These are phyloP conservation scores for Hondaea fermentalgiana DNA, from an alignment of 108 stramenopile species.

Conservation along the genomic window DNA sequence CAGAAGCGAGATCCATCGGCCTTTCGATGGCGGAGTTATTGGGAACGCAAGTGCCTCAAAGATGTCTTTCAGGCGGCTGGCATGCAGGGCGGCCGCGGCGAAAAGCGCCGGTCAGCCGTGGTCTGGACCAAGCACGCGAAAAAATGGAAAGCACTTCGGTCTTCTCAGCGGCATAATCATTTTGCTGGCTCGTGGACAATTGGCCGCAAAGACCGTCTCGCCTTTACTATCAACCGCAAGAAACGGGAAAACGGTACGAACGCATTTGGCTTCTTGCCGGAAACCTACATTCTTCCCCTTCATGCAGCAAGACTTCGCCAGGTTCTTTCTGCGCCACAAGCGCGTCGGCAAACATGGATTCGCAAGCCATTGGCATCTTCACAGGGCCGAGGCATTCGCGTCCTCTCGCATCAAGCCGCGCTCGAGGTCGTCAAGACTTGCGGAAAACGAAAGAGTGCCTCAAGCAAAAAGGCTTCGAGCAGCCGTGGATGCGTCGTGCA, in stretches of 20 bases:
- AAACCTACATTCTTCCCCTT: conserved; percentile 44
- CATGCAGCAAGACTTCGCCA: conserved; percentile 19
- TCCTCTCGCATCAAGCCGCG: conserved; percentile 31
- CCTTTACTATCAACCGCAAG: neutral
- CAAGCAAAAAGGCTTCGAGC: neutral
- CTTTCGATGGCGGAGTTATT: neutral
- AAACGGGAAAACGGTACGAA: neutral
- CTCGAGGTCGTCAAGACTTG: neutral
- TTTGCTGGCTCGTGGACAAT: conserved; percentile 54
- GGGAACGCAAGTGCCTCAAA: conserved; percentile 14
- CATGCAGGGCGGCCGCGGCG: neutral
- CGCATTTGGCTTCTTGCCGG: conserved; percentile 33
- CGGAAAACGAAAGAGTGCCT: neutral
- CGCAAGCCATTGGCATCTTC: conserved; percentile 46
- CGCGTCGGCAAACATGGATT: conserved; percentile 27
- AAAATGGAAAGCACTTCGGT: conserved; percentile 20
- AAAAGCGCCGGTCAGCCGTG: neutral
- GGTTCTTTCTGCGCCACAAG: neutral
- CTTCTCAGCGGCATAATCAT: conserved; percentile 54
- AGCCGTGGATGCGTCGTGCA: conserved; percentile 20
- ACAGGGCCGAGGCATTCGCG: conserved; percentile 45
- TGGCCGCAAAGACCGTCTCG: conserved; percentile 54
- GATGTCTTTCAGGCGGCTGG: neutral
- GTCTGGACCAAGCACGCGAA: conserved; percentile 16
- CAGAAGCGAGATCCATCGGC: neutral